phyloP scores from a whole-genome alignment of 805 yeast species.

The Candida endomychidarum region DNA sequence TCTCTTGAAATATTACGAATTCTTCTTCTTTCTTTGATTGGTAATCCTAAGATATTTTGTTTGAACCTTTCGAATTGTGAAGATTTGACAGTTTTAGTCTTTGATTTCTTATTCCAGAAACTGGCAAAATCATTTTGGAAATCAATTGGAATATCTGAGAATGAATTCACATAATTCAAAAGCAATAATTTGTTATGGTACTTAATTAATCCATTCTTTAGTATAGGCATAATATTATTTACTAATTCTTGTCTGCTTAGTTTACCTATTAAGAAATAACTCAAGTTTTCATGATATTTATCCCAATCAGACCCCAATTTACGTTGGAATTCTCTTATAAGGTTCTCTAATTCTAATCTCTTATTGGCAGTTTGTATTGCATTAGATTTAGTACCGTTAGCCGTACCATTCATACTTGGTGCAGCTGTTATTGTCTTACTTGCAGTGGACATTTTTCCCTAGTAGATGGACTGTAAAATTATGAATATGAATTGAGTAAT shows the following conservation, averaged over 20 bases:
- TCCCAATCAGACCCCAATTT: slow-evolving; percentile 83
- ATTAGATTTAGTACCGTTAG: slow-evolving; percentile 1
- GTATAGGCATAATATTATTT: slow-evolving; percentile 53
- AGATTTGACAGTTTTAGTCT: slow-evolving; percentile 49
- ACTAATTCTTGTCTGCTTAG: slow-evolving; percentile 75
- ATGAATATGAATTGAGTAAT: too few species aligned
- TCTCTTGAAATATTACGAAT: slow-evolving; percentile 82
- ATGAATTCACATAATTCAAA: slow-evolving; percentile 80
- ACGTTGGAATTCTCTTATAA: slow-evolving; percentile 72
- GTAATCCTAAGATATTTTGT: slow-evolving; percentile 81
- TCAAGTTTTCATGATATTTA: slow-evolving; percentile 74
- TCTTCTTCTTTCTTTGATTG: slow-evolving; percentile 80
- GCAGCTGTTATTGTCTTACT: slow-evolving; percentile 3
- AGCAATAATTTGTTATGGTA: slow-evolving; percentile 83
- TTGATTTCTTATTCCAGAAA: slow-evolving; percentile 51
- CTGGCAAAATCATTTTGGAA: slow-evolving; percentile 42
- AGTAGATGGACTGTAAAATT: too few species aligned
- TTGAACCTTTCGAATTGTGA: slow-evolving; percentile 80
- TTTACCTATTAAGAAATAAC: slow-evolving; percentile 75
- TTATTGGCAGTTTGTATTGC: slow-evolving; percentile 14
- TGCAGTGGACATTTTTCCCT: too few species aligned
- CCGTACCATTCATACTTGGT: slow-evolving; percentile 6
- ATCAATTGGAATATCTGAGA: slow-evolving; percentile 71
- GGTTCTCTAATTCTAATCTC: slow-evolving; percentile 36
- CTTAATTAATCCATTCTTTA: slow-evolving; percentile 47